Conservation (phyloP, 306 rosid species). For the Astragalus membranaceus region DNA sequence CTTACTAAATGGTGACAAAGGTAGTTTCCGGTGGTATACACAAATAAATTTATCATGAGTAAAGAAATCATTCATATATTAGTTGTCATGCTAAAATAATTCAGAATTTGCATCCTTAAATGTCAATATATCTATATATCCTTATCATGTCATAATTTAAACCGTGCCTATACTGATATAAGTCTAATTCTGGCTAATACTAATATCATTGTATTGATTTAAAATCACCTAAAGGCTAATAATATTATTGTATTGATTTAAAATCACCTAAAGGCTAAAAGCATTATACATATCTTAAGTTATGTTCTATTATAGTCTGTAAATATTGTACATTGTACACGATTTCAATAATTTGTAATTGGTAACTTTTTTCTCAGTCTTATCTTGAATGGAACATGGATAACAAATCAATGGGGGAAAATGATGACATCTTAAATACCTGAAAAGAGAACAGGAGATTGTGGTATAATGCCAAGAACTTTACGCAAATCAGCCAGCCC, state of each 20-base stretch:
- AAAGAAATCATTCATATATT: too few relatives aligned
- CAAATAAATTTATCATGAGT: too few relatives aligned
- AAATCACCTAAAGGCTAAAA: too few relatives aligned
- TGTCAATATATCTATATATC: too few relatives aligned
- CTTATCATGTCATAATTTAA: too few relatives aligned
- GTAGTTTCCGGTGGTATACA: neutral
- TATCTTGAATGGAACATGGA: neutral
- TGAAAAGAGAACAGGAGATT: constrained; percentile 86
- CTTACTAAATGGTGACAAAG: neutral
- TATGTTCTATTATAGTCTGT: neutral
- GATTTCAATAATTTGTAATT: neutral
- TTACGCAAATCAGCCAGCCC: constrained; percentile 81
- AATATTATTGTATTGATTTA: too few relatives aligned
- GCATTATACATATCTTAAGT: neutral
- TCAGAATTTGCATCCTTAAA: too few relatives aligned
- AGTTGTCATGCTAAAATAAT: too few relatives aligned
- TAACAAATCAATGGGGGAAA: neutral
- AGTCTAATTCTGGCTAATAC: too few relatives aligned
- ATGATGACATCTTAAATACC: constrained; percentile 32
- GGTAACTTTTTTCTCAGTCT: neutral
- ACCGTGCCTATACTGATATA: too few relatives aligned
- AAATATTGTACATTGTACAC: neutral
- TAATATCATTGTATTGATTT: too few relatives aligned
- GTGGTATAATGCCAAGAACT: constrained; percentile 87
- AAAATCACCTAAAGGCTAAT: too few relatives aligned